These are phyloP conservation scores for Candida tropicalis DNA, from an alignment of 1,139 yeast species.

Conservation along the genomic window DNA sequence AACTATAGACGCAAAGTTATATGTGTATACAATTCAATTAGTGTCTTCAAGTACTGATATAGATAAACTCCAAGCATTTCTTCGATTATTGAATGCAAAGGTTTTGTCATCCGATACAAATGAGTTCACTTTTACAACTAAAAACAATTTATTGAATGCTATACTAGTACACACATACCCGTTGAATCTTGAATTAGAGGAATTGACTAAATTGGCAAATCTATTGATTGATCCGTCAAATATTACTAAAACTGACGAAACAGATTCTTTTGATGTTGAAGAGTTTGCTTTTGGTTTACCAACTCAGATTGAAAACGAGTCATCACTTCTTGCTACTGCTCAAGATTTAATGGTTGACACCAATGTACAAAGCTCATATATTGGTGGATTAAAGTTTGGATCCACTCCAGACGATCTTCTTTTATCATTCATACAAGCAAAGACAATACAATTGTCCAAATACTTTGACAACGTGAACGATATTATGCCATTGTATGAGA, in stretches of 20 bases:
- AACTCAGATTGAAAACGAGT: conserved; percentile 14
- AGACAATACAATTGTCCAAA: conserved; percentile 23
- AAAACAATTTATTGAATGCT: conserved; percentile 17
- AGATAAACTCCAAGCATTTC: background rate
- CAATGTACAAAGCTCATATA: conserved; percentile 8
- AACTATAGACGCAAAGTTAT: conserved; percentile 13
- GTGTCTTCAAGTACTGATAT: conserved; percentile 8
- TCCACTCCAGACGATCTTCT: conserved; percentile 11
- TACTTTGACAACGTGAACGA: conserved; percentile 22
- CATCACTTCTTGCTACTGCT: conserved; percentile 19
- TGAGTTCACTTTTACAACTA: conserved; percentile 13
- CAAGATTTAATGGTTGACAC: conserved; percentile 19
- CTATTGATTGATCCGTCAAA: conserved; percentile 10
- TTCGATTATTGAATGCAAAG: conserved; percentile 4
- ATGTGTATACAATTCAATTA: conserved; percentile 13
- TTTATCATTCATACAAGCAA: conserved; percentile 28
- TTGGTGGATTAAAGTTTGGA: conserved; percentile 4
- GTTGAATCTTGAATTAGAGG: conserved; percentile 11
- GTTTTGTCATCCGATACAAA: conserved; percentile 2
- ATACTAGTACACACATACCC: conserved; percentile 21
- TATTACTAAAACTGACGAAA: conserved; percentile 15
- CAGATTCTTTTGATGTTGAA: conserved; percentile 20
- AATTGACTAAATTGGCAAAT: conserved; percentile 15
- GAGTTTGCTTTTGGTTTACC: conserved; percentile 22
- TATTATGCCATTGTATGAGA: conserved; percentile 20